A percentile compares a stretch with the other conserved stretches of the same genome.
Evolutionary conservation across 2,329 filamentous ascomycete genomes (phyloP).

Genomic region (Monilinia vaccinii-corymbosi): DNA sequence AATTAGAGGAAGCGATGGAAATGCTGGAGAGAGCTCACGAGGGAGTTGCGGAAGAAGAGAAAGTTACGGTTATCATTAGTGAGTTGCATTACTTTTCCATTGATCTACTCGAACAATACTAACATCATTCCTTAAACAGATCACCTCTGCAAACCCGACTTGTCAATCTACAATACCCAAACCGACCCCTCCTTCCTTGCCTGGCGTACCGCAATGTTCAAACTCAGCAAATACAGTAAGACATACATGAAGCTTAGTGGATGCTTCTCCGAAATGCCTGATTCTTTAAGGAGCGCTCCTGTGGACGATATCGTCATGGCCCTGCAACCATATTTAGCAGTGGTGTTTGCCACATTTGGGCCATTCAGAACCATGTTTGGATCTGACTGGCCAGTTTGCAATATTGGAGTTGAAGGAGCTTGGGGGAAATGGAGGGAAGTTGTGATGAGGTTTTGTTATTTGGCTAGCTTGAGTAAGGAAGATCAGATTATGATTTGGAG

Average conservation of each 20-base stretch:
- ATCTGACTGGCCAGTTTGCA: slow-evolving; percentile 90
- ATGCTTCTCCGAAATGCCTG: slow-evolving; percentile 67
- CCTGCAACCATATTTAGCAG: slow-evolving; percentile 61
- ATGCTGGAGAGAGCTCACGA: slow-evolving; percentile 62
- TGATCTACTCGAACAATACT: background rate
- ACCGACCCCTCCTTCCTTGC: slow-evolving; percentile 42
- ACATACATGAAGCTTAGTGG: slow-evolving; percentile 94
- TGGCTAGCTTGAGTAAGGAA: slow-evolving; percentile 50
- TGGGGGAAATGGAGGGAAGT: slow-evolving; percentile 71
- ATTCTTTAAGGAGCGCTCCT: slow-evolving; percentile 39
- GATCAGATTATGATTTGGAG: slow-evolving; percentile 63
- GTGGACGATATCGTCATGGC: slow-evolving; percentile 51
- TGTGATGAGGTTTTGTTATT: slow-evolving; percentile 57
- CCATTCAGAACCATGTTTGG: slow-evolving; percentile 74
- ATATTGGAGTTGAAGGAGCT: slow-evolving; percentile 48
- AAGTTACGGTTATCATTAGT: slow-evolving; percentile 34
- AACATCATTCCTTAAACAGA: slow-evolving; percentile 39
- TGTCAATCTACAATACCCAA: slow-evolving; percentile 49
- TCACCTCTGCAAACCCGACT: slow-evolving; percentile 82
- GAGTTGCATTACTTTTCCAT: slow-evolving; percentile 7
- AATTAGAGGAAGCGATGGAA: slow-evolving; percentile 60
- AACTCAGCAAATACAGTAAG: slow-evolving; percentile 52
- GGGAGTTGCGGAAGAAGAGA: slow-evolving; percentile 47
- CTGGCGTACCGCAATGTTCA: slow-evolving; percentile 62
- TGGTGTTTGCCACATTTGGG: slow-evolving; percentile 65